These are phyloP conservation scores for Craspedostauros australis DNA, from an alignment of 108 stramenopile genomes.

Conservation along the genomic window DNA sequence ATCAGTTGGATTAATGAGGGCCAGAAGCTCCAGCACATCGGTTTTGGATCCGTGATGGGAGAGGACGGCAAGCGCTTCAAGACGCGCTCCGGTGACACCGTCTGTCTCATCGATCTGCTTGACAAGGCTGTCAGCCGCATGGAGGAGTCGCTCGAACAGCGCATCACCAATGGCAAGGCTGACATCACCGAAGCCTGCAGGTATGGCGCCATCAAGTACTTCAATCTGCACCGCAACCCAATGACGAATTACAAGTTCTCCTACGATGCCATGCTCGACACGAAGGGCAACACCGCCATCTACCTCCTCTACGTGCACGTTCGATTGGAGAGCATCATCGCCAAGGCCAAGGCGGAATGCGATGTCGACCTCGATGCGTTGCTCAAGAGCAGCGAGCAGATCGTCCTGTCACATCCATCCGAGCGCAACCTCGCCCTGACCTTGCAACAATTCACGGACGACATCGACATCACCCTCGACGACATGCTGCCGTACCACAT, in stretches of 20 bases:
- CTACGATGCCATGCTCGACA: slow-evolving; percentile 98
- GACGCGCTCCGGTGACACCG: slow-evolving; percentile 96
- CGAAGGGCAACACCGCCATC: slow-evolving; percentile 98
- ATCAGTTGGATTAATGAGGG: slow-evolving; percentile 87
- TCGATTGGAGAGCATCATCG: slow-evolving; percentile 91
- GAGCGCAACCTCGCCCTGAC: slow-evolving; percentile 93
- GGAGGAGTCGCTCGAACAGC: slow-evolving; percentile 73
- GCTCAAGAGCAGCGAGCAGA: slow-evolving; percentile 38
- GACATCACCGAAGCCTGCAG: slow-evolving; percentile 88
- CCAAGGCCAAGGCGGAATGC: slow-evolving; percentile 82
- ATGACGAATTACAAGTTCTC: slow-evolving; percentile 97
- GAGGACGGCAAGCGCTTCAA: slow-evolving; percentile 99
- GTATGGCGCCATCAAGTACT: slow-evolving; percentile 99
- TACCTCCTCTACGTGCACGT: slow-evolving; percentile 98
- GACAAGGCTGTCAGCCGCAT: slow-evolving; percentile 92
- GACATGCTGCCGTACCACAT: slow-evolving; percentile 93
- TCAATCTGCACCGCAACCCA: slow-evolving; percentile 95
- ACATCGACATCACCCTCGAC: slow-evolving; percentile 64
- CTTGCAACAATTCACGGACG: slow-evolving; percentile 78
- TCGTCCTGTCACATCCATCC: slow-evolving; percentile 69
- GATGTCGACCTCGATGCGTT: slow-evolving; percentile 74
- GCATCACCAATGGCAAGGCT: slow-evolving; percentile 60
- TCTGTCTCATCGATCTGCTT: slow-evolving; percentile 95
- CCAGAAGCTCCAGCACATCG: slow-evolving; percentile 90
- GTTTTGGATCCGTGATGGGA: slow-evolving; percentile 96